Percentiles rank a stretch among this genome's conserved stretches.
phyloP scores from a whole-genome alignment of 805 yeast species.

The Cephaloascus albidus region DNA sequence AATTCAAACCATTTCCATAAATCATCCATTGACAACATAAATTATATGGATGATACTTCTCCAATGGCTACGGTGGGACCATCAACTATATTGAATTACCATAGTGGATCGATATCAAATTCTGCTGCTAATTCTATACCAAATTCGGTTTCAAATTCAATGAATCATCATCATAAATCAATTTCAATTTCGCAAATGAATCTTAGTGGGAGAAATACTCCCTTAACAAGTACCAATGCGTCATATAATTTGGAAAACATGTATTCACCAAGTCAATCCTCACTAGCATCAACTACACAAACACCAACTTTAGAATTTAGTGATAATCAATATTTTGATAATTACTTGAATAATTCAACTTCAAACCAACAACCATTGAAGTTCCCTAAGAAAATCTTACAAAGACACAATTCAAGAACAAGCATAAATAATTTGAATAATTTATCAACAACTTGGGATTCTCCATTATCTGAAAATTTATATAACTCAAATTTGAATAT shows the following conservation, averaged over 20 bases:
- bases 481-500: not conserved
- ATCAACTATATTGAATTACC: constrained; percentile 2
- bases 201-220: not conserved
- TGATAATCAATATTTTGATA: constrained; percentile 4
- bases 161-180: not conserved
- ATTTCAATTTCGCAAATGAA: not conserved
- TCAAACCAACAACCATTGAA: not conserved
- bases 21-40: not conserved
- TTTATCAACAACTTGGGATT: not conserved
- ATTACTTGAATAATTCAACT: not conserved
- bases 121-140: not conserved
- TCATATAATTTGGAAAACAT: constrained; percentile 2
- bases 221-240: not conserved
- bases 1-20: not conserved
- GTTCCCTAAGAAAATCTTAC: not conserved
- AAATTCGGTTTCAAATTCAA: not conserved
- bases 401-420: not conserved
- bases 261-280: constrained; percentile 8
- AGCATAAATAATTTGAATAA: not conserved
- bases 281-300: constrained; percentile 13
- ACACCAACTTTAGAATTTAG: constrained; percentile 7
- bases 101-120: no score
- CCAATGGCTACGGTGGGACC: constrained; percentile 5
- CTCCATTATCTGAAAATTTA: not conserved
- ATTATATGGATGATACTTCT: not conserved